Evolutionary conservation across 2,329 filamentous ascomycete species (phyloP).

Genomic region (Grosmannia penicillata): DNA sequence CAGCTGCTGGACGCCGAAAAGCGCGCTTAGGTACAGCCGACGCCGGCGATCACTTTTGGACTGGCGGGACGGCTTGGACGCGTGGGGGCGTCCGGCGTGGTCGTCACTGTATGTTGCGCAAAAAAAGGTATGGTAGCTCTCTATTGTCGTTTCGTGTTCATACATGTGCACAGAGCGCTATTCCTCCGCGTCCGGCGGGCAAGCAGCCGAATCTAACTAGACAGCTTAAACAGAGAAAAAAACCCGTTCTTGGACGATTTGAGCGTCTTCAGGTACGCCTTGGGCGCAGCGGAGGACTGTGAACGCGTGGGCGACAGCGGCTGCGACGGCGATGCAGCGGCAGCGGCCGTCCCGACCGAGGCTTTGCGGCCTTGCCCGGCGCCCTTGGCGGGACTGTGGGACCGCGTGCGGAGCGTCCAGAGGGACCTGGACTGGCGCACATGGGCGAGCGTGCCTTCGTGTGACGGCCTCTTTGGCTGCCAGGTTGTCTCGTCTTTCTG

Average conservation of each 20-base stretch:
- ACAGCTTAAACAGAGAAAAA: conserved; percentile 29
- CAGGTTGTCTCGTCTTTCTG: conserved; percentile 34
- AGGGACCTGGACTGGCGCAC: conserved; percentile 25
- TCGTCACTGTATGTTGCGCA: too few species aligned
- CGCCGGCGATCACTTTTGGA: too few species aligned
- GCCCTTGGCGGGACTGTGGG: too few species aligned
- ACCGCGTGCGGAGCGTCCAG: conserved; percentile 35
- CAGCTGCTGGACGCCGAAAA: conserved; percentile 33
- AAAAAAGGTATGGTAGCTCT: too few species aligned
- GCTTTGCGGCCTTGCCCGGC: background rate
- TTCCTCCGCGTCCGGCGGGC: too few species aligned
- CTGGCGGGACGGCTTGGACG: too few species aligned
- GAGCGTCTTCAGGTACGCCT: conserved; percentile 15
- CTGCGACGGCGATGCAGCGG: background rate
- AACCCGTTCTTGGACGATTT: conserved; percentile 22
- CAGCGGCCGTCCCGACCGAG: background rate
- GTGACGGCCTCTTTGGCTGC: conserved; percentile 7
- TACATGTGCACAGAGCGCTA: too few species aligned
- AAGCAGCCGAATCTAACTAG: conserved; percentile 11
- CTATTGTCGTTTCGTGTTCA: too few species aligned
- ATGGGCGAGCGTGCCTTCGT: background rate
- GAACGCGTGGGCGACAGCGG: background rate
- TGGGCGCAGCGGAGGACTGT: background rate
- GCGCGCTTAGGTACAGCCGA: too few species aligned
- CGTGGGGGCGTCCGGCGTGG: too few species aligned